Evolutionary conservation across 768 basidiomycete species (phyloP).

Genomic region (Dioszegia crocea): DNA sequence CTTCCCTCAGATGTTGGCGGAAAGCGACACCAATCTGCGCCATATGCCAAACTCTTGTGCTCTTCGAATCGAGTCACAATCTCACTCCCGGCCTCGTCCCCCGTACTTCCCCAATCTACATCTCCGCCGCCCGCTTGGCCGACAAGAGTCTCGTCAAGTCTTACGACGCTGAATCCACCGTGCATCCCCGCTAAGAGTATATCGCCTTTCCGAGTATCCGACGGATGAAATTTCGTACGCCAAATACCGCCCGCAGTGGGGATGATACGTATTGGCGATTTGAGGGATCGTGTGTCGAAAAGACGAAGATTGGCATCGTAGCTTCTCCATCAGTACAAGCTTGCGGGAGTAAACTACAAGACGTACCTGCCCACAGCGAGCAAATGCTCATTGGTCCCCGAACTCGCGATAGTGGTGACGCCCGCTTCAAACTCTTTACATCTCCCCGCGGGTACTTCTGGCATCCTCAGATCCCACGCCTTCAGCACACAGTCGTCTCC

Average conservation of each 20-base stretch:
- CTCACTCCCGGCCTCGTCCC: constrained; percentile 21
- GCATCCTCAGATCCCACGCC: constrained; percentile 79
- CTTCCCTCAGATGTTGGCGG: constrained; percentile 24
- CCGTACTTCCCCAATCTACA: not conserved
- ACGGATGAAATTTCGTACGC: constrained; percentile 95
- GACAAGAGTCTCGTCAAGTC: constrained; percentile 49
- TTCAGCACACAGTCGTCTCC: constrained; percentile 90
- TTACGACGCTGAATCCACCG: constrained; percentile 84
- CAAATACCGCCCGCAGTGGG: constrained; percentile 88
- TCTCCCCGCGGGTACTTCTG: constrained; percentile 54
- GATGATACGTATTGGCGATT: constrained; percentile 58
- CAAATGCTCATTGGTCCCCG: constrained; percentile 72
- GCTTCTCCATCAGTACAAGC: constrained; percentile 52
- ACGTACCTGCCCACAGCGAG: constrained; percentile 84
- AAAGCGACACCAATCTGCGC: constrained; percentile 77
- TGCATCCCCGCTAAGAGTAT: constrained; percentile 97
- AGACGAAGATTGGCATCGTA: constrained; percentile 77
- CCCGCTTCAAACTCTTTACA: constrained; percentile 68
- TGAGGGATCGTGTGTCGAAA: constrained; percentile 73
- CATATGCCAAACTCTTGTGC: constrained; percentile 83
- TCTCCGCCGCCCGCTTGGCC: not conserved
- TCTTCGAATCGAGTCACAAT: constrained; percentile 63
- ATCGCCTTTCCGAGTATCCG: constrained; percentile 60
- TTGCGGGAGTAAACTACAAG: not conserved
- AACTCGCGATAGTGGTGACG: constrained; percentile 81